Percentiles rank a stretch among this genome's conserved stretches.
Conservation (phyloP, 2,329 filamentous ascomycete species). For the Karstenula rhodostoma region DNA sequence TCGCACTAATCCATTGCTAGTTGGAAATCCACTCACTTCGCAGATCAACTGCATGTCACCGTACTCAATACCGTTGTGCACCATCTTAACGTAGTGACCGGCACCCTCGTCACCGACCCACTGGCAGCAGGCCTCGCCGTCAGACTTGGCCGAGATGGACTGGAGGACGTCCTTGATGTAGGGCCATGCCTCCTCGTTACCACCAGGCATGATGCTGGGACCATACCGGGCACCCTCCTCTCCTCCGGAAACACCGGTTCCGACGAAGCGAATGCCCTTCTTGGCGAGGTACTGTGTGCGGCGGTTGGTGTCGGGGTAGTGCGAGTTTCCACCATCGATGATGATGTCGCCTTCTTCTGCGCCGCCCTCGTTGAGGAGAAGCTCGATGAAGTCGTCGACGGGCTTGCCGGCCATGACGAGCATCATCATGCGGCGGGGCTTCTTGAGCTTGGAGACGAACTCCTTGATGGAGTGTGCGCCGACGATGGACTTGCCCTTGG, state of each 20-base stretch:
- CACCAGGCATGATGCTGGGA: constrained; percentile 97
- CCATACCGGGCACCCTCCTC: constrained; percentile 99
- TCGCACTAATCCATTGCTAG: not conserved
- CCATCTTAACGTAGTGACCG: constrained; percentile 99
- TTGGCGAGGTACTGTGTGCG: constrained; percentile 83
- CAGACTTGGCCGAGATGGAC: constrained; percentile 95
- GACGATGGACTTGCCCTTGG: constrained; percentile 84
- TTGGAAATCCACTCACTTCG: constrained; percentile 70
- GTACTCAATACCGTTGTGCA: constrained; percentile 99
- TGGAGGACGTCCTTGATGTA: constrained; percentile 99
- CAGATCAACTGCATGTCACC: constrained; percentile 99
- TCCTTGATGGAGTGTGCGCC: constrained; percentile 94
- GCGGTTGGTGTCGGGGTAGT: constrained; percentile 99
- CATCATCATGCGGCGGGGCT: constrained; percentile 95
- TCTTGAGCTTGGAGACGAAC: constrained; percentile 97
- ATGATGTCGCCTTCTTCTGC: constrained; percentile 82
- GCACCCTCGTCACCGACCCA: constrained; percentile 99
- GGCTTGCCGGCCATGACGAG: constrained; percentile 98
- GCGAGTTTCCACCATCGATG: constrained; percentile 99
- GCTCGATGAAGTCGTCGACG: constrained; percentile 98
- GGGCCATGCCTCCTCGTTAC: constrained; percentile 97
- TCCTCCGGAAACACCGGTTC: constrained; percentile 96
- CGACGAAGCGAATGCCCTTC: constrained; percentile 96
- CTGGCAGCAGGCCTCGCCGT: constrained; percentile 97
- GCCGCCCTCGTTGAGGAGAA: constrained; percentile 69